phyloP scores from a whole-genome alignment of 768 basidiomycete species.

The Vishniacozyma victoriae region DNA sequence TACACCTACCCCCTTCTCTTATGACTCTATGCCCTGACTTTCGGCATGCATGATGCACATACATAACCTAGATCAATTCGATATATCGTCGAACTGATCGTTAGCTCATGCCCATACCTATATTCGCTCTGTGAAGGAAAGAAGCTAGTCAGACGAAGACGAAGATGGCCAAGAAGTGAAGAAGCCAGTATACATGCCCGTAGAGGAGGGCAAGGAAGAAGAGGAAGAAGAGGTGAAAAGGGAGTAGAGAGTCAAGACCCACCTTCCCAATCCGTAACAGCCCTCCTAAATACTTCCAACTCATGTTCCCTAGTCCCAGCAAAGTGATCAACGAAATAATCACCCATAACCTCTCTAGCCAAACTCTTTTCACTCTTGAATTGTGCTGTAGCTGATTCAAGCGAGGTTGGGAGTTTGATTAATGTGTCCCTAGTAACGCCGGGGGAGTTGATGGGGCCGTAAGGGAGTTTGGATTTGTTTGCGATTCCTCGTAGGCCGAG shows the following conservation, averaged over 20 bases:
- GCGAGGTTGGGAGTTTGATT: conserved; percentile 67
- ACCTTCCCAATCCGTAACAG: conserved; percentile 95
- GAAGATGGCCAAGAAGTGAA: too few relatives aligned
- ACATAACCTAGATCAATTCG: conserved; percentile 13
- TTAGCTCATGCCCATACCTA: too few relatives aligned
- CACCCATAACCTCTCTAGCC: conserved; percentile 79
- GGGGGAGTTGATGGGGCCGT: conserved; percentile 58
- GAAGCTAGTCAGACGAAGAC: not conserved
- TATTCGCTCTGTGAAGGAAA: too few relatives aligned
- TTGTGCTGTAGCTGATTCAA: conserved; percentile 69
- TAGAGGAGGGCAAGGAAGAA: too few relatives aligned
- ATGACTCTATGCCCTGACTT: too few relatives aligned
- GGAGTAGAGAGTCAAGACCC: conserved; percentile 28
- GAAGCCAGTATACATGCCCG: too few relatives aligned
- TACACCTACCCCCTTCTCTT: too few relatives aligned
- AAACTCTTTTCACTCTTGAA: conserved; percentile 76
- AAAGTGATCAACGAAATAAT: conserved; percentile 89
- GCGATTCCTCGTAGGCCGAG: conserved; percentile 83
- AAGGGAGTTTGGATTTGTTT: conserved; percentile 62
- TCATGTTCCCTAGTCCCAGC: conserved; percentile 93
- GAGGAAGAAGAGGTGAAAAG: not conserved
- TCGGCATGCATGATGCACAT: too few relatives aligned
- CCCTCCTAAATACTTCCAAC: conserved; percentile 74
- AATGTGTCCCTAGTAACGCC: conserved; percentile 52
- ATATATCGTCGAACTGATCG: conserved; percentile 34